A percentile compares a stretch with the other conserved stretches of the same genome.
Evolutionary conservation across 73 alveolate genomes (phyloP).

Genomic region (Diophrys appendiculata): DNA sequence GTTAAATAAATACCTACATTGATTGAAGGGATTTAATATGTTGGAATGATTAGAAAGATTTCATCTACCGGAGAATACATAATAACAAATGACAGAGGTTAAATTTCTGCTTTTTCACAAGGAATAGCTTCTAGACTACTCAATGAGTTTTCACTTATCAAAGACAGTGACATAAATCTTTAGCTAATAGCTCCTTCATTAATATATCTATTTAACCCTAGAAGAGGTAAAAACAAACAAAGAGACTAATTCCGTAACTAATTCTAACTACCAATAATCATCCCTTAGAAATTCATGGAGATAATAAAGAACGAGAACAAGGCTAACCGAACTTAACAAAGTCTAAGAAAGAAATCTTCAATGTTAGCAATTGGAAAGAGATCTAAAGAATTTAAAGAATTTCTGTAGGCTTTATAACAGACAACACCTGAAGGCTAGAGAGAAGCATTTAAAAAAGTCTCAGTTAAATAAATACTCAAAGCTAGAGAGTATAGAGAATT

Average conservation of each 20-base stretch:
- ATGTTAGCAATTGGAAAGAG: conserved; percentile 10
- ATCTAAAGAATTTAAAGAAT: not conserved
- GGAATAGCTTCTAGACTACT: conserved; percentile 41
- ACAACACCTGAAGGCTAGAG: too few species aligned
- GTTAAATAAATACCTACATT: conserved; percentile 42
- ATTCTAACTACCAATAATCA: conserved; percentile 16
- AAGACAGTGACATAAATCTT: conserved; percentile 44
- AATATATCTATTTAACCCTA: conserved; percentile 21
- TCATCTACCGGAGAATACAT: conserved; percentile 33
- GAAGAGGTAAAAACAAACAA: conserved; percentile 16
- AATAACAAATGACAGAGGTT: conserved; percentile 43
- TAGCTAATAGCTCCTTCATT: conserved; percentile 44
- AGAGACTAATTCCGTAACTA: conserved; percentile 26
- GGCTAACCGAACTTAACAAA: conserved; percentile 9
- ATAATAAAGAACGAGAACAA: conserved; percentile 32
- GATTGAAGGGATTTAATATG: conserved; percentile 39
- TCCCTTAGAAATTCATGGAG: conserved; percentile 38
- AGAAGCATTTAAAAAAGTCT: not conserved
- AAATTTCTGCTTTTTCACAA: conserved; percentile 30
- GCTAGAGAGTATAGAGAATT: not conserved
- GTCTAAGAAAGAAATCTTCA: conserved; percentile 13
- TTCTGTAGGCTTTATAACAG: not conserved
- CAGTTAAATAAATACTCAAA: not conserved
- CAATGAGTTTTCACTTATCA: conserved; percentile 35
- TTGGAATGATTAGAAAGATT: conserved; percentile 46